A percentile compares a stretch with the other conserved stretches of the same genome.
These are phyloP conservation scores for Grammothele lineata DNA, from an alignment of 768 basidiomycete species.

Conservation along the genomic window DNA sequence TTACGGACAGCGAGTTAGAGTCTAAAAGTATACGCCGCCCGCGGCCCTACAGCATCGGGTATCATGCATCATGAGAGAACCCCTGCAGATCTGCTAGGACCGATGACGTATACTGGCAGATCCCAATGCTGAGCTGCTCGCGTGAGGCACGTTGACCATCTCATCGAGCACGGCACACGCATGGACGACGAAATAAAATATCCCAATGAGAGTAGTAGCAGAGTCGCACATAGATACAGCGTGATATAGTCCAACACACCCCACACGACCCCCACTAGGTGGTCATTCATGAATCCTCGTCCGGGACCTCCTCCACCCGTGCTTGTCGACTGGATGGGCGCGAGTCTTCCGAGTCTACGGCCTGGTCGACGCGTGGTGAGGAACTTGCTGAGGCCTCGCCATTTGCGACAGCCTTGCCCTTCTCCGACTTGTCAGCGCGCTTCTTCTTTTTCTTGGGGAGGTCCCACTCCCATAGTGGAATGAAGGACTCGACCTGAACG, in stretches of 20 bases:
- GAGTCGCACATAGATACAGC: conserved; percentile 17
- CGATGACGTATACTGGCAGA: no score
- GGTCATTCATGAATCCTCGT: conserved; percentile 23
- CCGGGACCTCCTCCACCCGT: conserved; percentile 29
- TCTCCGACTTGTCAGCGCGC: conserved; percentile 62
- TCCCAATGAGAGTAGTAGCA: conserved; percentile 8
- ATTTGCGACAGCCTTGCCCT: conserved; percentile 33
- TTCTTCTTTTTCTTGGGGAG: conserved; percentile 63
- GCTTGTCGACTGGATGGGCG: conserved; percentile 28
- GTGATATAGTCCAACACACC: conserved; percentile 4
- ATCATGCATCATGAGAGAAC: no score
- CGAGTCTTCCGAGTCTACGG: conserved; percentile 25
- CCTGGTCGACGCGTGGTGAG: conserved; percentile 18
- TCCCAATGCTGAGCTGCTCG: no score
- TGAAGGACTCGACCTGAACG: conserved; percentile 97
- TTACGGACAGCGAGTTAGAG: no score
- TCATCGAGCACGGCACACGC: no score
- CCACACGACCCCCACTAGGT: background rate
- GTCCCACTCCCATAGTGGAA: conserved; percentile 97
- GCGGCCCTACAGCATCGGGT: no score
- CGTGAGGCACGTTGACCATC: no score
- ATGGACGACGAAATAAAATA: no score
- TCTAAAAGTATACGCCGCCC: no score
- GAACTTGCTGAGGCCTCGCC: conserved; percentile 11
- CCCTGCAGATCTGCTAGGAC: no score